Percentiles rank a stretch among this genome's conserved stretches.
phyloP scores from a whole-genome alignment of 345 rosid species.

The Anastatica hierochuntica region DNA sequence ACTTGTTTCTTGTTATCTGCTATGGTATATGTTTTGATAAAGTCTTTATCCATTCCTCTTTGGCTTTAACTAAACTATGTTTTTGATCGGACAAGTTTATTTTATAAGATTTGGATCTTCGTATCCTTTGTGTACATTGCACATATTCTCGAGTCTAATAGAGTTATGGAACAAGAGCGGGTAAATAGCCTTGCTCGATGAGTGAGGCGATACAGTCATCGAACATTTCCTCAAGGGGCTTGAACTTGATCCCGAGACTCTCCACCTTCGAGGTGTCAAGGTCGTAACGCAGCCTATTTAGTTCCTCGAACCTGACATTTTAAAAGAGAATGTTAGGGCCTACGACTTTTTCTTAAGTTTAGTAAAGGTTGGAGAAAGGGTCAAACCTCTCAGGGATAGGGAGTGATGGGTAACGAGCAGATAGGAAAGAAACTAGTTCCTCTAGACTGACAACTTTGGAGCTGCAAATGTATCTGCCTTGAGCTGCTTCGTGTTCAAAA shows the following conservation, averaged over 20 bases:
- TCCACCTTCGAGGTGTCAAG: constrained; percentile 52
- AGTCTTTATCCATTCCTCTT: no score
- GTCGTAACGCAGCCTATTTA: constrained; percentile 46
- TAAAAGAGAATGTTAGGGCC: neutral
- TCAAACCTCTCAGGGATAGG: constrained; percentile 50
- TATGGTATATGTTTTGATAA: no score
- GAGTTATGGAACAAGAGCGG: neutral
- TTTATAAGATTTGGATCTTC: no score
- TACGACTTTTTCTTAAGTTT: neutral
- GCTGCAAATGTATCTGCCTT: constrained; percentile 30
- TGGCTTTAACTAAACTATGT: no score
- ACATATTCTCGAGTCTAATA: neutral
- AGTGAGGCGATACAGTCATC: constrained; percentile 63
- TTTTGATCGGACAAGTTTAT: no score
- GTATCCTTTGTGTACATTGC: no score
- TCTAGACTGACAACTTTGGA: constrained; percentile 44
- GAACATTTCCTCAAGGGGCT: constrained; percentile 53
- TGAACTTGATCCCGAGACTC: constrained; percentile 61
- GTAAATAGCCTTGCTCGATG: constrained; percentile 43
- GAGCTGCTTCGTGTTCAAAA: neutral
- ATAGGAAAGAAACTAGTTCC: constrained; percentile 42
- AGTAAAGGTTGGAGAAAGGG: no score
- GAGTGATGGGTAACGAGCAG: constrained; percentile 51
- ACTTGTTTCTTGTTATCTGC: no score
- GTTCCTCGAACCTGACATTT: constrained; percentile 46